phyloP scores from a whole-genome alignment of 805 yeast genomes.

The Tetrapisispora fleetii region DNA sequence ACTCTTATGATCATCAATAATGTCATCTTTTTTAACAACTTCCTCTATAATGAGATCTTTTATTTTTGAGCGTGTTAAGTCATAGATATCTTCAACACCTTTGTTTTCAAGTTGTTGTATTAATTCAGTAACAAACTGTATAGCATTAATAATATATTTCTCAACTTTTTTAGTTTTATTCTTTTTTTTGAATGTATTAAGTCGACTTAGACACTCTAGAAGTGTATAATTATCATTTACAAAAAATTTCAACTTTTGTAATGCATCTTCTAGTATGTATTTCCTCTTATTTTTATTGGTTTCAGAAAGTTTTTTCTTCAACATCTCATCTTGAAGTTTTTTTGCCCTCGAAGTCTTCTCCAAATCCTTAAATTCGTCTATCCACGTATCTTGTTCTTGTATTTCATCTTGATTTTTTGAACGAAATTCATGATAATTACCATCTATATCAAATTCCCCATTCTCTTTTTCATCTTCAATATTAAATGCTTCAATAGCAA shows the following conservation, averaged over 20 bases:
- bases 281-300: constrained; percentile 9
- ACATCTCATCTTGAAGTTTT: constrained; percentile 7
- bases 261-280: constrained; percentile 20
- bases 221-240: constrained; percentile 42
- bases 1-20: constrained; percentile 12
- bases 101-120: constrained; percentile 35
- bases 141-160: constrained; percentile 19
- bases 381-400: constrained; percentile 16
- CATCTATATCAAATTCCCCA: constrained; percentile 42
- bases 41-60: constrained; percentile 17
- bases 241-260: constrained; percentile 27
- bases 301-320: constrained; percentile 17
- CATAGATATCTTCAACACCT: constrained; percentile 34
- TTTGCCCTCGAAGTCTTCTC: constrained; percentile 9
- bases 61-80: constrained; percentile 36
- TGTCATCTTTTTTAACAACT: constrained; percentile 15
- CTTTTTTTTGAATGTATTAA: constrained; percentile 18
- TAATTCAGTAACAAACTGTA: constrained; percentile 34
- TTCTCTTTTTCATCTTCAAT: constrained; percentile 39
- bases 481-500: constrained; percentile 44
- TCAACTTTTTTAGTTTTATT: constrained; percentile 2
- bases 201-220: constrained; percentile 36
- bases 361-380: constrained; percentile 13
- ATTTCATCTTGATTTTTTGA: constrained; percentile 21
- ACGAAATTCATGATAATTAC: constrained; percentile 35